Evolutionary conservation across 2,329 filamentous ascomycete species (phyloP).

Genomic region (Knufia fluminis): DNA sequence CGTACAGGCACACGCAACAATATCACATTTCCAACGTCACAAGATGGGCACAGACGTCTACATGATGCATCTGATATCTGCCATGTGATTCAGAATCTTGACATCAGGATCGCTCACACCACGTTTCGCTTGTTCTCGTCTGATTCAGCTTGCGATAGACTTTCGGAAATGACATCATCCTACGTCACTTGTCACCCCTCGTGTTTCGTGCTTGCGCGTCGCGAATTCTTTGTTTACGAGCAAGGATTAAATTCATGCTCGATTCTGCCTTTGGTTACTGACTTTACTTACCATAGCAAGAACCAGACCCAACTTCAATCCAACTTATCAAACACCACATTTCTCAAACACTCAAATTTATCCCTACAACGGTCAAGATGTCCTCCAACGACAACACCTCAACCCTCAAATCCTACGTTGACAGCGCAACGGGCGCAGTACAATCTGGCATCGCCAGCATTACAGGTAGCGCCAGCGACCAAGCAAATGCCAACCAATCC

Average conservation of each 20-base stretch:
- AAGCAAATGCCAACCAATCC: slow-evolving; percentile 56
- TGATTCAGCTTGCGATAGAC: not conserved
- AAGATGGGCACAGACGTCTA: not conserved
- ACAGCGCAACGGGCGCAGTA: slow-evolving; percentile 61
- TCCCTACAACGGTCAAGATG: not conserved
- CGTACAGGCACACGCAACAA: too few species aligned
- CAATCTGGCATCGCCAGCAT: slow-evolving; percentile 64
- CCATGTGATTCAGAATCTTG: too few species aligned
- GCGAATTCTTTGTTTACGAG: not conserved
- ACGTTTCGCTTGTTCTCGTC: not conserved
- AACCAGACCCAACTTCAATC: not conserved
- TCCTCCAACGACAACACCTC: slow-evolving; percentile 41
- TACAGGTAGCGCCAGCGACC: slow-evolving; percentile 61
- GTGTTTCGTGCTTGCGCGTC: not conserved
- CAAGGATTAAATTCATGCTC: not conserved
- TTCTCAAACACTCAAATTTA: not conserved
- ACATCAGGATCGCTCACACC: not conserved
- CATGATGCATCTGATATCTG: not conserved
- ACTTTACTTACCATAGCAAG: not conserved
- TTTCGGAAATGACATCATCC: not conserved
- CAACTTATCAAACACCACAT: not conserved
- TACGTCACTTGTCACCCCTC: slow-evolving; percentile 2
- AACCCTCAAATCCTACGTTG: slow-evolving; percentile 68
- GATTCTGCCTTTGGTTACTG: not conserved
- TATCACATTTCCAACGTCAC: too few species aligned